Evolutionary conservation across 169 alveolate genomes (phyloP).

Genomic region (Perkinsus olseni): DNA sequence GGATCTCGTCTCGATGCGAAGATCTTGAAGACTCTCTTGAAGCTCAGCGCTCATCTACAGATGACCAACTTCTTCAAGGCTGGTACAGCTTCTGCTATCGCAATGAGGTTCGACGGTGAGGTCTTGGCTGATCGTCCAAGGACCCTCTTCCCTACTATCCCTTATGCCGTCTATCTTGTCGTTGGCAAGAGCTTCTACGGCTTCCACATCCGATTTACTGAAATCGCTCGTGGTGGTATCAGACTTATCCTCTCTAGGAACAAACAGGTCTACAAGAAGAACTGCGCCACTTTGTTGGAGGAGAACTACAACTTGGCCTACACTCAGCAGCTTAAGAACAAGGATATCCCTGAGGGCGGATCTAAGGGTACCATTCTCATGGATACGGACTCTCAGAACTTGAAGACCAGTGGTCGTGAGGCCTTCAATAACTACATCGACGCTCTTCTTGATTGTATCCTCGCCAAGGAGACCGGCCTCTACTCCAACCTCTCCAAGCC

Average conservation of each 20-base stretch:
- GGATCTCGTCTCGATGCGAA: background rate
- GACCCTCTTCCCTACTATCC: slow-evolving; percentile 35
- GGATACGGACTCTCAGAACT: slow-evolving; percentile 20
- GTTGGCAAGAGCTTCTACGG: slow-evolving; percentile 65
- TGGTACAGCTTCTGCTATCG: slow-evolving; percentile 17
- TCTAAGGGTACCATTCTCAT: slow-evolving; percentile 59
- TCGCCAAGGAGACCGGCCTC: slow-evolving; percentile 1
- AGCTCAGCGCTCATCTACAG: slow-evolving; percentile 19
- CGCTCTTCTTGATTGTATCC: background rate
- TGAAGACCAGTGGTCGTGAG: background rate
- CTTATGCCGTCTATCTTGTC: slow-evolving; percentile 51
- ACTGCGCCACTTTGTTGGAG: slow-evolving; percentile 55
- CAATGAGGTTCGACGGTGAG: slow-evolving; percentile 6
- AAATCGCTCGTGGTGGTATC: slow-evolving; percentile 66
- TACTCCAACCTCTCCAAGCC: background rate
- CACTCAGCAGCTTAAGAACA: slow-evolving; percentile 63
- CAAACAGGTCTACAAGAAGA: slow-evolving; percentile 52
- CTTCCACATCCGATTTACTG: slow-evolving; percentile 61
- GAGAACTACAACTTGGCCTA: slow-evolving; percentile 67
- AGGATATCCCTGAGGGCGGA: slow-evolving; percentile 70
- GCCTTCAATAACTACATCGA: background rate
- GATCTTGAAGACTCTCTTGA: background rate
- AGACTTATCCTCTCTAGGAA: slow-evolving; percentile 57
- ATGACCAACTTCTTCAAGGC: slow-evolving; percentile 27
- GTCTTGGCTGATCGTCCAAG: background rate